A percentile compares a stretch with the other conserved stretches of the same genome.
Evolutionary conservation across 1,284 basidiomycete genomes (phyloP).

Genomic region (Irpex rosettiformis): DNA sequence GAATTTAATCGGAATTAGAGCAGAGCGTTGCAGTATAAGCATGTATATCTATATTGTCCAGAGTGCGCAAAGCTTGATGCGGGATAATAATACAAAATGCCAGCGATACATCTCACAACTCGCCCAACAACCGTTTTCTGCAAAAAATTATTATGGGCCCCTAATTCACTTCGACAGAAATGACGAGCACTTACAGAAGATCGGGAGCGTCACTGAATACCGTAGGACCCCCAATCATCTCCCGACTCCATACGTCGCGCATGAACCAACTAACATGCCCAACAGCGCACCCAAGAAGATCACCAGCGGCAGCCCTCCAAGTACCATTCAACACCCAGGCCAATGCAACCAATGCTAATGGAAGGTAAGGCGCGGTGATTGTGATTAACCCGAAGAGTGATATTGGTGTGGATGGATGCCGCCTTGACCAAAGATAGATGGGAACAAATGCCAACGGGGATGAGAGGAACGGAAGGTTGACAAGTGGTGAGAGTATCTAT

Average conservation of each 20-base stretch:
- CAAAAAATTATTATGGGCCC: not conserved
- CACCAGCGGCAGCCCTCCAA: slow-evolving; percentile 81
- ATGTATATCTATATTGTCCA: too few relatives aligned
- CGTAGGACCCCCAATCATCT: slow-evolving; percentile 78
- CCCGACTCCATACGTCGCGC: slow-evolving; percentile 91
- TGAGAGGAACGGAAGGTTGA: slow-evolving; percentile 89
- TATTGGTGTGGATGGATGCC: slow-evolving; percentile 93
- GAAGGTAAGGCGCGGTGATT: slow-evolving; percentile 94
- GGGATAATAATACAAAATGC: not conserved
- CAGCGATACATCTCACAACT: slow-evolving; percentile 41
- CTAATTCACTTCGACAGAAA: not conserved
- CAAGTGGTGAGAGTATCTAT: slow-evolving; percentile 78
- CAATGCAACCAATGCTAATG: slow-evolving; percentile 85
- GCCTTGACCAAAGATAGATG: slow-evolving; percentile 94
- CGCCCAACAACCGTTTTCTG: slow-evolving; percentile 68
- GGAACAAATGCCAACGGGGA: slow-evolving; percentile 89
- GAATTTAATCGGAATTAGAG: too few relatives aligned
- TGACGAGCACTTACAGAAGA: slow-evolving; percentile 60
- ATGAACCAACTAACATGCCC: slow-evolving; percentile 93
- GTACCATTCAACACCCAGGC: slow-evolving; percentile 89
- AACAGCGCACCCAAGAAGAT: slow-evolving; percentile 85
- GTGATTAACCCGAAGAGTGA: slow-evolving; percentile 93
- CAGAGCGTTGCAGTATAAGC: too few relatives aligned
- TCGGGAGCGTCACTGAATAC: slow-evolving; percentile 78
- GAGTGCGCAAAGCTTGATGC: too few relatives aligned